Conservation (phyloP, 2,329 filamentous ascomycete genomes). For the Aphanocladium album region DNA sequence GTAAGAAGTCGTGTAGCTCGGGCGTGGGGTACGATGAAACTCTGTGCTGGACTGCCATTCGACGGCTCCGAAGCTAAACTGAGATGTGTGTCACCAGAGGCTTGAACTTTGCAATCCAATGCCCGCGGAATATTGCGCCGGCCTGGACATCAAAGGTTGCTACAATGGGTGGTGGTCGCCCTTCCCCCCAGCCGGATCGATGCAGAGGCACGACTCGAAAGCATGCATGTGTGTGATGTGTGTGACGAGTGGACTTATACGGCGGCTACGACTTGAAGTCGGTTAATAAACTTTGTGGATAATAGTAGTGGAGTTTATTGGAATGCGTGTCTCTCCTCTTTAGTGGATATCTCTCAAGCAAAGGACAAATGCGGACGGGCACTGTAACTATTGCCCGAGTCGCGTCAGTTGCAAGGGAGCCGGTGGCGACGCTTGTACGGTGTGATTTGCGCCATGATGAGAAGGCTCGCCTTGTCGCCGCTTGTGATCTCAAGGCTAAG, state of each 20-base stretch:
- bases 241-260: no score
- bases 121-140: neutral
- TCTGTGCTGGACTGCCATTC: neutral
- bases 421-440: no score
- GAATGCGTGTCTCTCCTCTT: neutral
- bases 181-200: no score
- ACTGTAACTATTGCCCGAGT: no score
- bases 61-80: neutral
- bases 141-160: neutral
- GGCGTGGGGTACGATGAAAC: neutral
- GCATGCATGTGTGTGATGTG: neutral
- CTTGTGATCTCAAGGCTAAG: no score
- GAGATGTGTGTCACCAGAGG: neutral
- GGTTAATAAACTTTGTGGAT: neutral
- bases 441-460: no score
- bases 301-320: neutral
- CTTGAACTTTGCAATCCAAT: no score
- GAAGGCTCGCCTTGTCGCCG: no score
- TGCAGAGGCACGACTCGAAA: neutral
- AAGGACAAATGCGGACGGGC: neutral
- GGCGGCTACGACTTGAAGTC: no score
- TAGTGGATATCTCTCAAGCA: neutral
- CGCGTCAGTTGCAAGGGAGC: no score
- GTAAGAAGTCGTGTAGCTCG: neutral
- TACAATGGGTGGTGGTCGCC: neutral